Evolutionary conservation across 305 asterid species (phyloP), one percentile per base, ranked within the genome.

Genomic region (Monarda citriodora): DNA sequence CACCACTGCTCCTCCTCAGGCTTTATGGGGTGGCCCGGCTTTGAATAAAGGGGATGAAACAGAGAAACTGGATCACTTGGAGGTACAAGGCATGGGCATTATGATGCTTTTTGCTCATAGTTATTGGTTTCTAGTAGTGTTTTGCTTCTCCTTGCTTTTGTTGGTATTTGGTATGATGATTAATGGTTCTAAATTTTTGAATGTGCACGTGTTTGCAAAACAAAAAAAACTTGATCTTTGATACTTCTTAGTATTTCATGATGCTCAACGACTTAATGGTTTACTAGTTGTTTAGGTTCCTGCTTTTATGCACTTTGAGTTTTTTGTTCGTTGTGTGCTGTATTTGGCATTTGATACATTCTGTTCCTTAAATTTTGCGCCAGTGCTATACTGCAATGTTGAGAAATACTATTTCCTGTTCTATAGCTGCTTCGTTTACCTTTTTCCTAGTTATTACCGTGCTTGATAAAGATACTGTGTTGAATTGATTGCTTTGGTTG

Each of bases 1-100:
- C 31, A 93, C 96, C 49, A 83, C 88, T 20, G 96, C 96, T 53
- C 97, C 97, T 22, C 99, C 97, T 18, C 87, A 69, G 77, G 82
- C 88, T 11, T 65, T 84, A 64, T 93, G 95, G 96, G 82, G 65
- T n/a, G 74, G 71, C 22, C 79, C 79, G 18, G 77, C 74, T 56
- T 61, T 48, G 25, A 63, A 58, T 48, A 74, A 68, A 58, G 64
- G 50, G 0, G 78, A 72, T 36, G 77, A 74, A 71, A 42, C 67
- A 0, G 66, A 61, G 26, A 74, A 82, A 72, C 59, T 53, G 7
- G 77, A 74, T 38, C 66, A 45, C 8, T 67, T 79, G 69, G 89
- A 82, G 86, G 89, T 82, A 82, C 23, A 51, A 45, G 52, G 52
- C 42, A 26, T 36, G 26, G 12, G 14, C 61, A 26, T 60, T 47